A percentile compares a stretch with the other conserved stretches of the same genome.
These are phyloP conservation scores for Vitis vinifera DNA, from an alignment of 164 flowering plant species.

Conservation along the genomic window DNA sequence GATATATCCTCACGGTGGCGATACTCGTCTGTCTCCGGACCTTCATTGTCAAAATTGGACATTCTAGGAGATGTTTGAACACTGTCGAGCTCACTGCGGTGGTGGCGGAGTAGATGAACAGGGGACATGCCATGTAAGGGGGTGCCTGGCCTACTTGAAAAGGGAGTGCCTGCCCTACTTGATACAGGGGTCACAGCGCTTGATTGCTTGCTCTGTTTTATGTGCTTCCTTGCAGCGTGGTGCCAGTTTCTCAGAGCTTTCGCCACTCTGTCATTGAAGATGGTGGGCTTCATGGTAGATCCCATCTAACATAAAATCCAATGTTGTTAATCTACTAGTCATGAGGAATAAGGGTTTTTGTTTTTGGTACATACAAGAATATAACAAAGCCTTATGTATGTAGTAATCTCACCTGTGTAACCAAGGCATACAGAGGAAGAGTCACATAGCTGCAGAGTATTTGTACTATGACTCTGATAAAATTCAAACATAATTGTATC, in stretches of 20 bases:
- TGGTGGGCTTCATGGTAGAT: conserved; percentile 13
- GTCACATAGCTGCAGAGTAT: conserved; percentile 76
- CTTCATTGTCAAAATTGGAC: background rate
- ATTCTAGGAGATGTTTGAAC: conserved; percentile 1
- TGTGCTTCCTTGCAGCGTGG: conserved; percentile 10
- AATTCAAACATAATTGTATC: too few species aligned
- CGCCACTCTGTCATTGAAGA: conserved; percentile 10
- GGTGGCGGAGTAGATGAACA: conserved; percentile 9
- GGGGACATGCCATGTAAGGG: conserved; percentile 4
- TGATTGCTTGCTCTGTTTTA: conserved; percentile 3
- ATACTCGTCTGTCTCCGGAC: background rate
- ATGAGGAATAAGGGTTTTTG: too few species aligned
- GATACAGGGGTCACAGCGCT: conserved; percentile 5
- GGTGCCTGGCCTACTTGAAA: background rate
- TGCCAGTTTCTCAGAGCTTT: conserved; percentile 12
- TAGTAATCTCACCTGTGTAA: conserved; percentile 41
- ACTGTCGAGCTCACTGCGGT: conserved; percentile 11
- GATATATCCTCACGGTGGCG: background rate
- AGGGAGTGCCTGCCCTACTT: conserved; percentile 1
- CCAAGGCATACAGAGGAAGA: conserved; percentile 89
- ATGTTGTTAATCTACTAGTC: background rate
- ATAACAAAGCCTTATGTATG: too few species aligned
- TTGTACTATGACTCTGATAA: too few species aligned
- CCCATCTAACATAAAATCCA: conserved; percentile 7
- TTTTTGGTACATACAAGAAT: too few species aligned